Base-by-base conservation (phyloP, 352 stramenopile species). In the Phytophthora capsici region DNA sequence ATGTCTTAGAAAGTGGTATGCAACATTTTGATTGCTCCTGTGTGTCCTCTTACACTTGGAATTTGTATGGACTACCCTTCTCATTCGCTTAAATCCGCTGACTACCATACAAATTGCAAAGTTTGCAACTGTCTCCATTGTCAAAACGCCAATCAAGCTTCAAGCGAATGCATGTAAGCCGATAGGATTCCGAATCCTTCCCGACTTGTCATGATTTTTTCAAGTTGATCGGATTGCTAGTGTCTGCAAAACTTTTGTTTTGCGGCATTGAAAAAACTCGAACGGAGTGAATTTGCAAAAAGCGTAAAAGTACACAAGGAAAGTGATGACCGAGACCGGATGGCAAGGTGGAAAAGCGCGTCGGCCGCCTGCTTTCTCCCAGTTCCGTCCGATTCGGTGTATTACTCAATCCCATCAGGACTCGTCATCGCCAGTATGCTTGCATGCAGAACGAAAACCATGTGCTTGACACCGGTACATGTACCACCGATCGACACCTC, bases 401-500 rank as follows among this genome's bases (percentile, higher is more conserved):
- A 61, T 70, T 72, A 72, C 57, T 63, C 52, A 65, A 69, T 49
- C 64, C 28, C 6, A 10, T 6, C 3, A 1, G 43, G 30, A 25
- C n/a, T 63, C 64, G 64, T 73, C 58, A 73, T 73, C 64, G n/a
- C 8, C 51, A 26, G 57, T 45, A 65, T 73, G 64, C 63, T 58
- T 47, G 44, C 64, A 64, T 72, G 50, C 64, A 62, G 25, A 32
- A 19, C 36, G 19, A 22, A 48, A 6, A 36, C 45, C 46, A 69
- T 56, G 41, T 28, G 12, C 23, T 57, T 55, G 34, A 58, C 48
- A 56, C 49, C 28, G 30, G 55, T 32, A 28, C n/a, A 28, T 28
- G 25, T 65, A 72, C 63, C 50, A 41, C 57, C 37, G 53, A 50
- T 51, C 38, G 47, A 25, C 47, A 47, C 40, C 16, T 49, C 50